Base-by-base conservation (phyloP, 2,329 filamentous ascomycete genomes). In the Neocatenulostroma microsporum region DNA sequence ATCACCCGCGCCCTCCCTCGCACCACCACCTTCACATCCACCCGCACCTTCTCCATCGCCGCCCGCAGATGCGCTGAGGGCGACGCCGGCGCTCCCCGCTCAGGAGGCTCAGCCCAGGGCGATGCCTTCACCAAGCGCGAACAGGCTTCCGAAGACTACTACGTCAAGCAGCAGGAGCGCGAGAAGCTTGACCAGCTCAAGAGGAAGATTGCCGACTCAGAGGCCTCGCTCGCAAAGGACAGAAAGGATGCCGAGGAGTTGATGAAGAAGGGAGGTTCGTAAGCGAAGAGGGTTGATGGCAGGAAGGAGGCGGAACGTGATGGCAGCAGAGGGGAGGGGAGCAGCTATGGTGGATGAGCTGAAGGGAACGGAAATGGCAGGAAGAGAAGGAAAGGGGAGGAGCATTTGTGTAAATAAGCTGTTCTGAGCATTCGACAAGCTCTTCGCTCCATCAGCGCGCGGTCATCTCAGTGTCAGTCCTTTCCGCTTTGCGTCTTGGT, bases 81-180 rank as follows among this genome's bases (percentile, higher is more conserved):
- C 23, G 62, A 68, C 39, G 61, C 67, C 39, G 66, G 61, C 30
- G 35, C 55, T 15, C 57, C 63, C 13, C 57, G 67, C 44, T 48
- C 63, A 11, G 61, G 58, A 21, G 67, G 67, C 28, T 36, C 47
- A 23, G 58, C 58, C 6, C 46, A 52, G 49, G 94, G 89, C 53
- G 89, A 98, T 61, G 78, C 85, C 39, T 98, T 95, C 76, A 85
- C 81, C 68, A 82, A 82, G 68, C 86, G 91, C 54, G 91, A 98
- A 68, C 76, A 81, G 61, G 89, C 89, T 50, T 74, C 70, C 60
- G 91, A 96, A 70, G 81, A 87, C 62, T 76, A 77, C 53, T 84
- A 83, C 67, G 87, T 98, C 67, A 78, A 78, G 56, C 71, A 83
- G 69, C 84, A 87, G 60, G 91, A 96, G 76, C 78, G 79, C 68